Evolutionary conservation across 1,284 basidiomycete species (phyloP), one percentile per base, ranked within the genome.

Genomic region (Prillingera fragicola): DNA sequence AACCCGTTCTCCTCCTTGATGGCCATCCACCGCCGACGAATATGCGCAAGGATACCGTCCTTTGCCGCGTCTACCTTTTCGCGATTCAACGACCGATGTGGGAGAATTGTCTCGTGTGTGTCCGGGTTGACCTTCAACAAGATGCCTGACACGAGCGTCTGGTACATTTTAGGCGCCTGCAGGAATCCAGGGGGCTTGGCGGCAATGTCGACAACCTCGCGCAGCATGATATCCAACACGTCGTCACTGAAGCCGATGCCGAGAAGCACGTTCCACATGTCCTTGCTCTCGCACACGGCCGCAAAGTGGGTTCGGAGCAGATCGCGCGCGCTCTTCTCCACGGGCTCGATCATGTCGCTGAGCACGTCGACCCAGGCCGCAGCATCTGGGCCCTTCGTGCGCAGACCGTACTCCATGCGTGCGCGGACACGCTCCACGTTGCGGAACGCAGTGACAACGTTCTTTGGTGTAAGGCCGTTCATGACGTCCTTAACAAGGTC

Each of bases 1-100:
- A 96, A 94, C 0, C 86, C 87, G n/a, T 80, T 79, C 33, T 82
- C 80, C 43, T 83, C 79, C 14, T 84, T 77, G 26, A 91, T 79
- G n/a, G 74, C 77, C 43, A 84, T 67, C 88, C 87, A 94, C 23
- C 74, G 56, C 35, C 66, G 60, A 41, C 77, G 76, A 8, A 90
- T 62, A 45, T 73, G 70, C 26, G 52, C 61, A 4, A 73, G 28
- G 13, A 92, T 65, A 27, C 84, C 82, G 21, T 81, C 65, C 7
- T 83, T 78, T 1, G 84, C 76, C 47, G 80, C 76, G 60, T 92
- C 87, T 4, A 91, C 81, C 59, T 79, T 77, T 1, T 38, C 73
- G 7, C 83, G 78, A 8, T 84, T 74, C 27, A 76, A 76, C 0
- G 83, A 86, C 0, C 81, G 83, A 4, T 77, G 71, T 0, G 80